A percentile compares a stretch with the other conserved stretches of the same genome.
Conservation (phyloP, 441 rosid species). For the California macrophylla region DNA sequence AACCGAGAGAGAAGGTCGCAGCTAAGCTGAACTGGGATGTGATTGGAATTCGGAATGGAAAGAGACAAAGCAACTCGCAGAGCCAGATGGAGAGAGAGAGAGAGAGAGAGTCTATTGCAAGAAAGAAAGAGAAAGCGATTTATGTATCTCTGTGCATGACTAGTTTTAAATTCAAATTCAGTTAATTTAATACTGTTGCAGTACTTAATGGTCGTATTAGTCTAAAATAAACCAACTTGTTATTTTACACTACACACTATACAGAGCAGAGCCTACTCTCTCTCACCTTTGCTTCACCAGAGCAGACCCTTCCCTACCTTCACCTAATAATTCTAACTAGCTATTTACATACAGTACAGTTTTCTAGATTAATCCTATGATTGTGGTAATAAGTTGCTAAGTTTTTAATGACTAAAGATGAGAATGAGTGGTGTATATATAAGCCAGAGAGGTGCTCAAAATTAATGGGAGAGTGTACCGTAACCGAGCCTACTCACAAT, state of each 20-base stretch:
- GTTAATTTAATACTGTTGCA: background rate
- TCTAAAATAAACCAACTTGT: background rate
- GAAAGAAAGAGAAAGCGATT: conserved; percentile 22
- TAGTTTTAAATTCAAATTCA: background rate
- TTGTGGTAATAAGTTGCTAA: too few species aligned
- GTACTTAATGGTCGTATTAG: background rate
- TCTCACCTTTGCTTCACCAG: background rate
- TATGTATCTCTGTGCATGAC: background rate
- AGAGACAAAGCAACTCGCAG: conserved; percentile 36
- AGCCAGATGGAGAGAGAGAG: background rate
- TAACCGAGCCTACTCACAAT: too few species aligned
- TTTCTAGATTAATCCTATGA: too few species aligned
- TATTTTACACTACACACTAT: background rate
- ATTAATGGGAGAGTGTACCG: background rate
- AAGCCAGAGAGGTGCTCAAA: background rate
- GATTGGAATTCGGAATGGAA: conserved; percentile 12
- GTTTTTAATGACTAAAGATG: background rate
- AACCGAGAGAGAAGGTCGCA: background rate
- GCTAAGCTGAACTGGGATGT: background rate
- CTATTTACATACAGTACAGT: too few species aligned
- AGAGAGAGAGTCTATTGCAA: conserved; percentile 25
- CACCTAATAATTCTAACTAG: background rate
- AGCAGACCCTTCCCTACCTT: background rate
- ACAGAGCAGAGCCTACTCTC: background rate
- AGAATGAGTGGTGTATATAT: background rate